Evolutionary conservation across 2,329 filamentous ascomycete species (phyloP), one percentile per base, ranked within the genome.

Genomic region (Exophiala bonariae): DNA sequence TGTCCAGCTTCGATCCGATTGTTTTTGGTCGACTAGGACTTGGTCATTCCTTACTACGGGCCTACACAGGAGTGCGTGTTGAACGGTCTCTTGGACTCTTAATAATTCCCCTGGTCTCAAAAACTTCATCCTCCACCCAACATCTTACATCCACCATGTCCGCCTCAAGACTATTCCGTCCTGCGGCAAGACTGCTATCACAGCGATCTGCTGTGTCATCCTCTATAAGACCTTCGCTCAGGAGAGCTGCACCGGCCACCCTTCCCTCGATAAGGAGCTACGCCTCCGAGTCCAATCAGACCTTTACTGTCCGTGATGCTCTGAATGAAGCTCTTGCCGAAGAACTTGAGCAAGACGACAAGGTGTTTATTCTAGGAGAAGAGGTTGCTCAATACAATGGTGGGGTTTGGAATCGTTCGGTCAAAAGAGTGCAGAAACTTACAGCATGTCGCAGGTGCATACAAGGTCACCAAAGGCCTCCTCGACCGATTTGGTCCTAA

Each of bases 371-470:
- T 61, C 73, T 99, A 49, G 93, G 93, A 64, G 93, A 99, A 80
- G 93, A 99, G 78, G 93, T 99, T 66, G 93, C 93, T 64, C 93
- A 99, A 76, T 99, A 99, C 80, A 99, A 99, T 73, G 93, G 93
- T 79, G 23, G 14, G 35, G 10, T 14, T 22, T 31, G 18, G 16
- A 7, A 6, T 34, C 7, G 30, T 3, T 18, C 6, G 8, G 6
- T 17, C 28, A 33, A 16, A n/a, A 14, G 18, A 14, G 18, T 7
- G 16, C n/a, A 36, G 16, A 31, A 9, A 20, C 46, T 49, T 39
- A 51, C 40, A 31, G 11, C 28, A 13, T 36, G 10, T 33, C 16
- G 35, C 23, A 55, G 50, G 52, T 41, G 55, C 58, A 50, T 99
- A 99, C 84, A 99, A 99, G 78, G 92, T 99, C 68, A 99, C 93